Conservation (phyloP, 108 stramenopile species). For the Bacterosira constricta region DNA sequence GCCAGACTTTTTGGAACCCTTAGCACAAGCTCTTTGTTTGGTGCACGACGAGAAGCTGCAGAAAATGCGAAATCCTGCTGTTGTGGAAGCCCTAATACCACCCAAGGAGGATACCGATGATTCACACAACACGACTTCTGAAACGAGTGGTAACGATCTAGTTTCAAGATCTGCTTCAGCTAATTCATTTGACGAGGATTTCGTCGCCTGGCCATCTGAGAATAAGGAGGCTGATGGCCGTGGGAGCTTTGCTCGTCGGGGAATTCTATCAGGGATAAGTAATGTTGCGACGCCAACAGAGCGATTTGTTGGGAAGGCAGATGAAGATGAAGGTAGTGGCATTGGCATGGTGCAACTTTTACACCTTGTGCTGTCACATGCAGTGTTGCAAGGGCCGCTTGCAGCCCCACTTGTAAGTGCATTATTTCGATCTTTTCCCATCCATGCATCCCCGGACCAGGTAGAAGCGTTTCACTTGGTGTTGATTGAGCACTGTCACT, state of each 20-base stretch:
- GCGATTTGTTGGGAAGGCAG: conserved; percentile 57
- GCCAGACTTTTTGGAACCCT: conserved; percentile 76
- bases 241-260: conserved; percentile 4
- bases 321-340: conserved; percentile 55
- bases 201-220: conserved; percentile 11
- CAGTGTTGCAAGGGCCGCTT: conserved; percentile 67
- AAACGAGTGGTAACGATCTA: not conserved
- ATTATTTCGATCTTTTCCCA: conserved; percentile 79
- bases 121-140: not conserved
- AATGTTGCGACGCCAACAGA: conserved; percentile 52
- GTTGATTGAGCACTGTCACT: conserved; percentile 69
- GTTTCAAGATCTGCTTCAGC: not conserved
- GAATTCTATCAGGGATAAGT: conserved; percentile 39
- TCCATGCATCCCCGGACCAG: conserved; percentile 80
- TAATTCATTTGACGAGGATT: not conserved
- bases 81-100: conserved; percentile 7
- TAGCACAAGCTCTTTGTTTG: conserved; percentile 81
- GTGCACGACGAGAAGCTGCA: conserved; percentile 73
- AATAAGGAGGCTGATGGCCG: not conserved
- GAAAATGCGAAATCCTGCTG: conserved; percentile 27
- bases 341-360: conserved; percentile 78
- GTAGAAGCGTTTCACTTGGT: conserved; percentile 84
- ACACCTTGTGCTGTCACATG: conserved; percentile 67
- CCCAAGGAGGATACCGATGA: not conserved
- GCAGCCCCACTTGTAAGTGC: conserved; percentile 75